Base-by-base conservation (phyloP, 2,329 filamentous ascomycete genomes). In the Cladosporium sp. region DNA sequence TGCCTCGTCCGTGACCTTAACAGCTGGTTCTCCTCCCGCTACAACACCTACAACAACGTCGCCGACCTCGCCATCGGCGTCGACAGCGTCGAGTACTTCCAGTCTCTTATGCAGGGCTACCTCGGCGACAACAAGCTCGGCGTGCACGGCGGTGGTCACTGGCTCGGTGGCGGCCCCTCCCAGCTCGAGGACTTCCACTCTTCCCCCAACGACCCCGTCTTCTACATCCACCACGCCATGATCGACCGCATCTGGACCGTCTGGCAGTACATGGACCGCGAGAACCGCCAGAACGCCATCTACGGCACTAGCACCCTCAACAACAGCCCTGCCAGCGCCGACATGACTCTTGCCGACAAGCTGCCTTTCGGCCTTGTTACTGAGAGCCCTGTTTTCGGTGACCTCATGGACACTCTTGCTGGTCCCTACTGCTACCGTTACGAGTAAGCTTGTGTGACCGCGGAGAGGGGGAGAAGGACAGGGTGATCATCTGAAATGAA, bases 191-290 rank as follows among this genome's bases (percentile, higher is more conserved):
- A 85, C 72, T 82, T 79, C 65, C 70, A 74, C 70, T 77, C 79
- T 1, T 82, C 79, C 11, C 82, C 83, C 1, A 78, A 75, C 7
- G 82, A 85, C 59, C 82, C 82, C 3, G 69, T 77, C 4, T 85
- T 85, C 75, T 85, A 78, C 73, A 74, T 83, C 36, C 83, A 85
- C 68, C 83, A 85, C 66, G 73, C 70, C 14, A 80, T 80, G 78
- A 79, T 85, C 32, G 82, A 83, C 68, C 76, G 80, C 0, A 68
- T 80, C 4, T 85, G 78, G 74, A 81, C 79, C 74, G 82, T 80
- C 14, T 86, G 83, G 83, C 83, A 85, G 70, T 81, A 80, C 66
- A 72, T 79, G 57, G 78, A 84, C 65, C 71, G 78, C 44, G 69
- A 72, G 58, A 74, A 74, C 14, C 75, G 82, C 15, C 74, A 74